Conservation (phyloP, 2,329 filamentous ascomycete species). For the Venturia asperata region DNA sequence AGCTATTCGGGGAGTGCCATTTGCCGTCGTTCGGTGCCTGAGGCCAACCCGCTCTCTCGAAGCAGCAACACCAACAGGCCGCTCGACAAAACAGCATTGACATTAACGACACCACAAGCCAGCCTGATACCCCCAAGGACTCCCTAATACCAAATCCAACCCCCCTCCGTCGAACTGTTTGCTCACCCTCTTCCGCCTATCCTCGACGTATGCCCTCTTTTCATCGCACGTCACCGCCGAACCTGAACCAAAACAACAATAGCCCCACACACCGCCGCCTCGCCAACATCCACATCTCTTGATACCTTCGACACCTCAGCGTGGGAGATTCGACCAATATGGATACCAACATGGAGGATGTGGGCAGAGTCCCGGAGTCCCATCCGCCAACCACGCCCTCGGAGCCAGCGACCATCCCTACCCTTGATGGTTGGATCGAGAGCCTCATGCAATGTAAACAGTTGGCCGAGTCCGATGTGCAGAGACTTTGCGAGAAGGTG, state of each 20-base stretch:
- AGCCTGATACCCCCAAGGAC: conserved; percentile 9
- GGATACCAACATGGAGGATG: conserved; percentile 99
- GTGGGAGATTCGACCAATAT: conserved; percentile 41
- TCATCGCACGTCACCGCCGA: conserved; percentile 12
- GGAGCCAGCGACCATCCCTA: conserved; percentile 85
- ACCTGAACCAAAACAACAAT: conserved; percentile 1
- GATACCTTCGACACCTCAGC: not conserved
- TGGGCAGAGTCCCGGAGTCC: conserved; percentile 73
- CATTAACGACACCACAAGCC: not conserved
- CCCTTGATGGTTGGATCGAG: conserved; percentile 97
- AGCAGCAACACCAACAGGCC: conserved; percentile 5
- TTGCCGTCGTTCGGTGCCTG: not conserved
- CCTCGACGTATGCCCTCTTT: not conserved
- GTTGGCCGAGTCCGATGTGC: conserved; percentile 86
- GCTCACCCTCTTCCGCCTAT: not conserved
- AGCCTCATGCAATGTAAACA: conserved; percentile 98
- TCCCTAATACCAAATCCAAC: not conserved
- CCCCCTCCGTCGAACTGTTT: not conserved
- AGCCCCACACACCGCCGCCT: conserved; percentile 2
- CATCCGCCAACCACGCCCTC: conserved; percentile 61
- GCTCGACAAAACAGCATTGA: conserved; percentile 2
- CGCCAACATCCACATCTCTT: not conserved
- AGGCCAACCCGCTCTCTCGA: not conserved
- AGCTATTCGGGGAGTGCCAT: too few species aligned
- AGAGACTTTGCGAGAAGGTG: conserved; percentile 97